phyloP scores from a whole-genome alignment of 768 basidiomycete genomes.

The Pulveroboletus ravenelii region DNA sequence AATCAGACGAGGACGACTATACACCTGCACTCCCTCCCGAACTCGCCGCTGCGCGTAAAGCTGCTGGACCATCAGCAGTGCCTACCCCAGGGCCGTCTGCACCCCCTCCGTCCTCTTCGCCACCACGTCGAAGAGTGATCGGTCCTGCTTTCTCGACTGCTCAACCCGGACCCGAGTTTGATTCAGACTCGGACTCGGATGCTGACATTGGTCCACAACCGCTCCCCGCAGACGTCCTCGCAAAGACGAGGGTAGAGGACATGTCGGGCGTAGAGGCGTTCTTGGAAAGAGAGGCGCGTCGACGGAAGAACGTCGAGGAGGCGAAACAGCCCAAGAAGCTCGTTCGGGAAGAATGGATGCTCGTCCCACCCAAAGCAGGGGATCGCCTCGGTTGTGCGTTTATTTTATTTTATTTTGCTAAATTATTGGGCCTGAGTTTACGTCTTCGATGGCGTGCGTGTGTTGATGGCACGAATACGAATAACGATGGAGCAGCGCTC shows the following conservation, averaged over 20 bases:
- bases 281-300: constrained; percentile 76
- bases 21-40: constrained; percentile 74
- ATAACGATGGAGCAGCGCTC: constrained; percentile 46
- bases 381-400: constrained; percentile 73
- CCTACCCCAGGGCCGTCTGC: constrained; percentile 24
- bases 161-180: constrained; percentile 24
- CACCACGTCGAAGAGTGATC: constrained; percentile 32
- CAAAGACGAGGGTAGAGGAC: constrained; percentile 29
- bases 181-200: constrained; percentile 55
- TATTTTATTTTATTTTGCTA: too few species aligned
- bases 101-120: constrained; percentile 15
- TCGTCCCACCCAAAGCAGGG: constrained; percentile 82
- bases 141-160: constrained; percentile 52
- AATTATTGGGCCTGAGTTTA: too few species aligned
- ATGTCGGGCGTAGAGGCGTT: constrained; percentile 76
- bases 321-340: constrained; percentile 71
- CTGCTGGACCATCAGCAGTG: constrained; percentile 22
- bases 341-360: constrained; percentile 96
- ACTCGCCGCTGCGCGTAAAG: constrained; percentile 43
- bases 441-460: too few species aligned
- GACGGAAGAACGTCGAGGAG: constrained; percentile 72
- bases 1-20: constrained; percentile 58
- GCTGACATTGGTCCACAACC: constrained; percentile 86
- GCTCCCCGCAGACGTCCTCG: constrained; percentile 41
- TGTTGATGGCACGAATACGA: too few species aligned